Base-by-base conservation (phyloP, 805 yeast species). In the Zygosaccharomyces kombuchaensis region DNA sequence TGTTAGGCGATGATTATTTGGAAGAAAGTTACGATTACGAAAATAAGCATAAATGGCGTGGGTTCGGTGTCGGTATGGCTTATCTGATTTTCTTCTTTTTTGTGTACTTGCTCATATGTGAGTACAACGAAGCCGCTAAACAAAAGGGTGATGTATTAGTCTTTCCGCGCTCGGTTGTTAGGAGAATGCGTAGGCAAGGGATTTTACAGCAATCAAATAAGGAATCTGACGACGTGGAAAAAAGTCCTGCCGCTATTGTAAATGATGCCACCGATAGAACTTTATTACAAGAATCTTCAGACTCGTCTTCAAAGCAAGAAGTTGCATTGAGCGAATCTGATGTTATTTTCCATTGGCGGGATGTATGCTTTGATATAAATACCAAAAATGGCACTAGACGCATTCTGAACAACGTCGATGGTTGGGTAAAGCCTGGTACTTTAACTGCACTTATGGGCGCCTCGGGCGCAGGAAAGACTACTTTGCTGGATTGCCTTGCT, bases 381-480 rank as follows among this genome's bases (percentile, higher is more conserved):
- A 80, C 81, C 53, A 80, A 82, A 57, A 65, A 65, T 30, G 86
- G 77, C 50, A 72, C 77, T 25, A 72, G 87, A 58, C 72, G 81
- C 49, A 76, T 84, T 50, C 67, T 84, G 58, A 71, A 73, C 50
- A 74, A 77, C 49, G 85, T 85, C 47, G 87, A 82, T 59, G 93
- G 91, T 40, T 84, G 87, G 85, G 89, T 84, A 34, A 82, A 82
- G 59, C 90, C 90, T 7, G 90, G 90, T 52, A 83, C 88, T 35
- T 68, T 85, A 59, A 85, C 91, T 42, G 93, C 93, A 4, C 66
- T 81, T 43, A 80, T 80, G 84, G 87, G 88, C 55, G 81, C 83
- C 13, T 80, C 88, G 29, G 89, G 89, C 68, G 89, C 90, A 47
- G 90, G 90, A 73, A 83, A 83, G 60, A 84, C 90, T 13, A 83